phyloP scores from a whole-genome alignment of 2,329 filamentous ascomycete genomes.

The Cytospora piceae region DNA sequence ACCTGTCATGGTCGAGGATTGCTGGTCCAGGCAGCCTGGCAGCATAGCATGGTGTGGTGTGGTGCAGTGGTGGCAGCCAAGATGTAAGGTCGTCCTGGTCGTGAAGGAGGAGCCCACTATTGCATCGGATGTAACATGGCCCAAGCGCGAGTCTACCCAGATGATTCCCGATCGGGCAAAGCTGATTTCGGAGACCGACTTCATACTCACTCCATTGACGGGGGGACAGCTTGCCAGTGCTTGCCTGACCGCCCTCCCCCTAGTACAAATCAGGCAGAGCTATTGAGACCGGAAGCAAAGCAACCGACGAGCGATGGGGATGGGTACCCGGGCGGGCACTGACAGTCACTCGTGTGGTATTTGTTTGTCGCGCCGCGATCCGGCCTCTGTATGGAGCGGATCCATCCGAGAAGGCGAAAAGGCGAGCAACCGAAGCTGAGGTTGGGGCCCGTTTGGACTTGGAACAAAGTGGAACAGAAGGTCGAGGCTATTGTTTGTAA shows the following conservation, averaged over 20 bases:
- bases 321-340: too few relatives aligned
- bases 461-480: neutral
- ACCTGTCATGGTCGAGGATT: conserved; percentile 12
- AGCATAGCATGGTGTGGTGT: neutral
- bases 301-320: neutral
- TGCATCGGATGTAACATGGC: conserved; percentile 18
- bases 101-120: conserved; percentile 10
- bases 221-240: conserved; percentile 8
- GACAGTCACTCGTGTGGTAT: neutral
- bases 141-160: conserved; percentile 14
- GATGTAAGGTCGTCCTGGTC: conserved; percentile 5
- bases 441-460: neutral
- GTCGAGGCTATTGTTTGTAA: neutral
- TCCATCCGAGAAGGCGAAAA: conserved; percentile 3
- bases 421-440: neutral
- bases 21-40: too few relatives aligned
- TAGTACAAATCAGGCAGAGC: neutral
- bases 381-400: neutral
- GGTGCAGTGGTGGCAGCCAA: neutral
- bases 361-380: neutral
- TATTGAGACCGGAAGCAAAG: neutral
- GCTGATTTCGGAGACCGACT: conserved; percentile 21
- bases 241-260: neutral
- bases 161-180: conserved; percentile 15
- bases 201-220: conserved; percentile 4